Percentiles rank a stretch among this genome's conserved stretches.
Conservation (phyloP, 2,329 filamentous ascomycete genomes). For the Sclerotinia borealis region DNA sequence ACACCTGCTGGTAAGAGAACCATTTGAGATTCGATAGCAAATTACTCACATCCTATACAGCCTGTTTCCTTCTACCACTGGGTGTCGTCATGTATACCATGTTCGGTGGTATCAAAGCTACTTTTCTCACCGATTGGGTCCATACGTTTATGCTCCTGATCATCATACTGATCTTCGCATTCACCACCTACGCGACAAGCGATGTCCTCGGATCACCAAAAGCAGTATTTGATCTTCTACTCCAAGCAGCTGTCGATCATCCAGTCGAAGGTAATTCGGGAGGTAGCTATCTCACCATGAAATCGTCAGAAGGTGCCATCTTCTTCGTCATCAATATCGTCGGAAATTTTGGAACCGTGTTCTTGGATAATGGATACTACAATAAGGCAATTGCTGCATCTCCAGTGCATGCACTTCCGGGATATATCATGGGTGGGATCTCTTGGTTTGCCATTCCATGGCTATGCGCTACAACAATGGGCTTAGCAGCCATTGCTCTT, state of each 20-base stretch:
- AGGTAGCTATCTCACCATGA: constrained; percentile 84
- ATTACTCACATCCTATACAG: not conserved
- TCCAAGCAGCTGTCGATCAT: constrained; percentile 59
- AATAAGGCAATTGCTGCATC: constrained; percentile 90
- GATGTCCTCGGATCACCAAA: constrained; percentile 66
- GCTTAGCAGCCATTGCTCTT: constrained; percentile 71
- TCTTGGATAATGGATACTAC: constrained; percentile 84
- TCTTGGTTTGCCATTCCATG: constrained; percentile 92
- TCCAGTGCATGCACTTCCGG: constrained; percentile 78
- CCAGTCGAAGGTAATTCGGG: constrained; percentile 74
- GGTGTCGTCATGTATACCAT: constrained; percentile 78
- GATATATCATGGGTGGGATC: constrained; percentile 75
- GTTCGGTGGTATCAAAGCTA: constrained; percentile 76
- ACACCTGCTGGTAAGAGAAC: constrained; percentile 55
- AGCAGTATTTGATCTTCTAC: constrained; percentile 71
- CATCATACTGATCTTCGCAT: constrained; percentile 79
- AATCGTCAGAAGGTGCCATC: constrained; percentile 70
- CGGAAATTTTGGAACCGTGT: constrained; percentile 73
- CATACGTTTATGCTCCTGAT: constrained; percentile 81
- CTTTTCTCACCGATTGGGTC: constrained; percentile 64
- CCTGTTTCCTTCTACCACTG: constrained; percentile 75
- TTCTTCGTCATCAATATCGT: constrained; percentile 91
- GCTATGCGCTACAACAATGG: constrained; percentile 84
- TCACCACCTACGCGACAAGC: constrained; percentile 73
- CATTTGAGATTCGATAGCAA: not conserved